These are phyloP conservation scores for Sclerotinia glacialis DNA, from an alignment of 2,329 filamentous ascomycete genomes.

Conservation along the genomic window DNA sequence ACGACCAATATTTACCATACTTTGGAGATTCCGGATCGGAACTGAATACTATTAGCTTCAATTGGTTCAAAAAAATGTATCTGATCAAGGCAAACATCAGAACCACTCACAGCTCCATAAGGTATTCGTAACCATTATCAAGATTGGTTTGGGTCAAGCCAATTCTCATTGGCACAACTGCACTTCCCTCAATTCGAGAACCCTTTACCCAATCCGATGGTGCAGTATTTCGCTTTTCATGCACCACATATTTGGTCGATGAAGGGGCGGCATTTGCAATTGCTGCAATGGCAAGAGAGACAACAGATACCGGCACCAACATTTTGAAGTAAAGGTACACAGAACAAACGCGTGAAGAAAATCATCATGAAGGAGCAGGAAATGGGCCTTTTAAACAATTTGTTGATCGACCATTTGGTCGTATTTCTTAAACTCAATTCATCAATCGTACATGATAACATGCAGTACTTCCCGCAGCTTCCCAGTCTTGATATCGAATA, in stretches of 20 bases:
- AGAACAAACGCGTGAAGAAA: background rate
- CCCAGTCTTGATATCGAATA: constrained; percentile 4
- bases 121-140: constrained; percentile 43
- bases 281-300: constrained; percentile 23
- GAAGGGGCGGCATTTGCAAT: constrained; percentile 24
- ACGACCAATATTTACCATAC: constrained; percentile 28
- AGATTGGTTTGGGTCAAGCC: constrained; percentile 47
- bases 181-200: constrained; percentile 26
- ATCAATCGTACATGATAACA: background rate
- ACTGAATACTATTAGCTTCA: constrained; percentile 12
- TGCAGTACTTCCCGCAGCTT: constrained; percentile 9
- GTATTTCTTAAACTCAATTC: background rate
- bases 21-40: constrained; percentile 32
- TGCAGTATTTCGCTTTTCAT: constrained; percentile 28
- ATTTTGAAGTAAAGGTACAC: constrained; percentile 9
- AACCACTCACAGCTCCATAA: constrained; percentile 41
- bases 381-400: constrained; percentile 9
- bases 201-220: constrained; percentile 29
- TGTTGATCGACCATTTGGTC: background rate
- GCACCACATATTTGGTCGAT: constrained; percentile 24
- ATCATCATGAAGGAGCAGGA: background rate
- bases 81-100: background rate
- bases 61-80: background rate
- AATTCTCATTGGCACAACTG: constrained; percentile 45
- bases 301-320: constrained; percentile 20